Evolutionary conservation across 2,329 filamentous ascomycete species (phyloP), one percentile per base, ranked within the genome.

Genomic region (Neonectria neomacrospora): DNA sequence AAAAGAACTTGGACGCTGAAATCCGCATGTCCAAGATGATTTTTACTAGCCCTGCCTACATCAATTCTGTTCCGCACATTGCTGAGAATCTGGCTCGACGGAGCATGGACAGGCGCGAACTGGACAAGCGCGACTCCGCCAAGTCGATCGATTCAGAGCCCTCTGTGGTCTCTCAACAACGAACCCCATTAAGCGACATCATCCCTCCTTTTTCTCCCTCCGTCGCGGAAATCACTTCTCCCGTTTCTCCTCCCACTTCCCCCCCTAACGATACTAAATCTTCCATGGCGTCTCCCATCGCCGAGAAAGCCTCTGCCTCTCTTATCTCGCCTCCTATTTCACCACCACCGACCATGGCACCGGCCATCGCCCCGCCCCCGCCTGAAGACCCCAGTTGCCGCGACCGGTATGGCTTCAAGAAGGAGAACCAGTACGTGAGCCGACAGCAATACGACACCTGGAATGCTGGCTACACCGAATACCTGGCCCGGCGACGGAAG

Each of bases 361-460:
- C 75, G 61, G 55, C 72, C 64, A 60, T 76, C 65, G 39, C 74
- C 18, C 44, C 61, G 14, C 54, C 74, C 1, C 79, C 82, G 14
- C 77, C 81, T 3, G 82, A 87, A 62, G 84, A 86, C 23, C 81
- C 85, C 5, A 77, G 77, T 14, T 75, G 78, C 18, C 88, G 94
- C 57, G 94, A 97, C 76, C 87, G 92, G 16, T 97, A 97, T 73
- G 95, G 95, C 3, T 98, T 98, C 81, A 92, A 93, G 69, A 98
- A 97, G 77, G 86, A 88, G 39, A 95, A 90, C 42, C 90, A 94
- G 68, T 90, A 96, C 73, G 85, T 97, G 66, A 91, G 86, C 1
- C 80, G 90, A 20, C 85, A 91, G 62, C 86, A 94, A 74, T 97
- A 96, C 75, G 92, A 97, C 72, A 81, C 84, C 1, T 98, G 95